These are phyloP conservation scores for Candida sp. DNA, from an alignment of 1,139 yeast genomes.

Conservation along the genomic window DNA sequence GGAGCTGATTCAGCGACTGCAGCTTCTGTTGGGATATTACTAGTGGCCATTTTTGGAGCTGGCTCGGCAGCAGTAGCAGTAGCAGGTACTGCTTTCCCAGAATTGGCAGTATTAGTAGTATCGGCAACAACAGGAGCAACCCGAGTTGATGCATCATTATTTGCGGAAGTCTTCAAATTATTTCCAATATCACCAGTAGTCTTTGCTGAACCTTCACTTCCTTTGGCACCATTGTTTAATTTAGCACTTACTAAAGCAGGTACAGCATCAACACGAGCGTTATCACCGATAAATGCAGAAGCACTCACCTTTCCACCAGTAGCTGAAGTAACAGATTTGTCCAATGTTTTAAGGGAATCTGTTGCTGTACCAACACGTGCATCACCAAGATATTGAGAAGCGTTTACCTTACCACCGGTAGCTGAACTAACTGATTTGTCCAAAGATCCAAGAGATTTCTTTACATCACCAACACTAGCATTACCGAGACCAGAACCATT, in stretches of 20 bases:
- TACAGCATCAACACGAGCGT: conserved; percentile 1
- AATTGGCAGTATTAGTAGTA: conserved; percentile 6
- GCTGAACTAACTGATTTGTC: no score
- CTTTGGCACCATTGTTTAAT: conserved; percentile 4
- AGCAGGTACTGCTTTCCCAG: conserved; percentile 11
- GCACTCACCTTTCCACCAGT: not conserved
- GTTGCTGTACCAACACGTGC: no score
- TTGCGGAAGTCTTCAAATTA: conserved; percentile 12
- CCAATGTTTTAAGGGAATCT: not conserved
- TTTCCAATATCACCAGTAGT: conserved; percentile 11
- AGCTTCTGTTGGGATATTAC: conserved; percentile 2
- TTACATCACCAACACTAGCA: no score
- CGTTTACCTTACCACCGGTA: not conserved
- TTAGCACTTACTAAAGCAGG: not conserved
- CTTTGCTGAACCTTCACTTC: conserved; percentile 4
- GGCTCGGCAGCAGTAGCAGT: conserved; percentile 6
- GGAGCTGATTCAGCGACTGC: conserved; percentile 3
- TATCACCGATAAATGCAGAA: not conserved
- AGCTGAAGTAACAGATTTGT: not conserved
- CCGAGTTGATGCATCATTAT: conserved; percentile 1
- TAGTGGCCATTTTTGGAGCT: conserved; percentile 3
- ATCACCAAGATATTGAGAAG: not conserved
- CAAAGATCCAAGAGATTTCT: no score
- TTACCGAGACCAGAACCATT: no score
- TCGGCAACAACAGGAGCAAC: conserved; percentile 10